Evolutionary conservation across 2,329 filamentous ascomycete species (phyloP), one percentile per base, ranked within the genome.

Genomic region (Phaeomoniella chlamydospora): DNA sequence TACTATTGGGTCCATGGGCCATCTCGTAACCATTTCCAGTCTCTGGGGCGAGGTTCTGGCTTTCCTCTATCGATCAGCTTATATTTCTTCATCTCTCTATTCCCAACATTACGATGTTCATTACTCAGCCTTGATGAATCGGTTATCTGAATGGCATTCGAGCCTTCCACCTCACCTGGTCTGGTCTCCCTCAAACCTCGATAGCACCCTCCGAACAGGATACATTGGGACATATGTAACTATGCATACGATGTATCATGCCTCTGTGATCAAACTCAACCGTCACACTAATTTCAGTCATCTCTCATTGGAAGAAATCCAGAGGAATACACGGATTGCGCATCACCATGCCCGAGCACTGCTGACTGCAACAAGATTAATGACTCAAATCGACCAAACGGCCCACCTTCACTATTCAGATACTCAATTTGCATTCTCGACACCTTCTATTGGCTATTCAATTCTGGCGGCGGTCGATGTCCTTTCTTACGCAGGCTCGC

Each of bases 211-310:
- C 4, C 55, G 64, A 11, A 56, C 59, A 18, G 67, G 68, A 16
- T 71, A 68, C 43, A 60, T 68, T 2, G 74, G 74, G 4, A 65
- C 67, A 0, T 77, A 77, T 48, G 56, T 80, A 37, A 70, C 68
- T 2, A 69, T 80, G 53, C 77, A 83, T 51, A 59, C 78, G 17
- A 58, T 81, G n/a, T 78, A 78, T 50, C 69, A 79, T 49, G 67
- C 72, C 33, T 66, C 74, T 1, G 55, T 74, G 46, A 69, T 81
- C 54, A 74, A 75, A 43, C 60, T 82, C 18, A 77, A 79, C 45
- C 69, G 80, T 29, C 70, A 79, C 46, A 65, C 66, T 10, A 61
- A 64, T 6, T 55, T 59, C 39, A 52, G 55, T 9, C 55, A 54
- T 19, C 52, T 72, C 3, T 55, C 58, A 3, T 43, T 54, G 0